These are phyloP conservation scores for Metschnikowia vanudenii DNA, from an alignment of 805 yeast genomes.

Conservation along the genomic window DNA sequence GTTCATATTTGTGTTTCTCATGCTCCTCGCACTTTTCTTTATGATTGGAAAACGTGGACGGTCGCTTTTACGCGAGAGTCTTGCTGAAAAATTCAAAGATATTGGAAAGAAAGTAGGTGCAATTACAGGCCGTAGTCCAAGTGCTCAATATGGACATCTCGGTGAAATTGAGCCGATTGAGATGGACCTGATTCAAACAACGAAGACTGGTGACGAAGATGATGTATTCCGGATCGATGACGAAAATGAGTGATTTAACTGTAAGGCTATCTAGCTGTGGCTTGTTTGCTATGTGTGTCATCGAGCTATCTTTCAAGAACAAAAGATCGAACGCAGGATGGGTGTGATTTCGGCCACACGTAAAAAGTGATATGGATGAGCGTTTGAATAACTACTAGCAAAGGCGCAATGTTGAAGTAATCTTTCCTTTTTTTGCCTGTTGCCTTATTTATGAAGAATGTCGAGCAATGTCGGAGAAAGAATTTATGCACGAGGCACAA, in stretches of 20 bases:
- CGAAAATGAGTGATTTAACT: neutral
- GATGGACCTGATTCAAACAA: constrained; percentile 8
- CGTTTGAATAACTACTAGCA: no score
- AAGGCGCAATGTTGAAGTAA: no score
- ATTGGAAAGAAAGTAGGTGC: neutral
- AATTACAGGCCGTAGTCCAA: neutral
- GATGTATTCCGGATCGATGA: constrained; percentile 6
- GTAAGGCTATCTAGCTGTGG: no score
- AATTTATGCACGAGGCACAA: no score
- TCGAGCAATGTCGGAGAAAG: no score
- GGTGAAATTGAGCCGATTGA: constrained; percentile 9
- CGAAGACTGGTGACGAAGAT: neutral
- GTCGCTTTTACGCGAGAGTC: constrained; percentile 1
- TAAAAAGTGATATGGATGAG: no score
- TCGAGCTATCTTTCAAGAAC: no score
- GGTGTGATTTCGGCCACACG: no score
- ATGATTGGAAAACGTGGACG: constrained; percentile 34
- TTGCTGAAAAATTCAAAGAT: neutral
- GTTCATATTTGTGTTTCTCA: constrained; percentile 27
- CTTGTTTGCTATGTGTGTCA: no score
- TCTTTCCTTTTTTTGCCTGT: no score
- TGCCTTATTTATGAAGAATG: no score
- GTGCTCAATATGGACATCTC: neutral
- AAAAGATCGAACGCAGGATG: no score
- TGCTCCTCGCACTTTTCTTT: constrained; percentile 28